Base-by-base conservation (phyloP, 129 eudicot species). In the Cynara cardunculus region DNA sequence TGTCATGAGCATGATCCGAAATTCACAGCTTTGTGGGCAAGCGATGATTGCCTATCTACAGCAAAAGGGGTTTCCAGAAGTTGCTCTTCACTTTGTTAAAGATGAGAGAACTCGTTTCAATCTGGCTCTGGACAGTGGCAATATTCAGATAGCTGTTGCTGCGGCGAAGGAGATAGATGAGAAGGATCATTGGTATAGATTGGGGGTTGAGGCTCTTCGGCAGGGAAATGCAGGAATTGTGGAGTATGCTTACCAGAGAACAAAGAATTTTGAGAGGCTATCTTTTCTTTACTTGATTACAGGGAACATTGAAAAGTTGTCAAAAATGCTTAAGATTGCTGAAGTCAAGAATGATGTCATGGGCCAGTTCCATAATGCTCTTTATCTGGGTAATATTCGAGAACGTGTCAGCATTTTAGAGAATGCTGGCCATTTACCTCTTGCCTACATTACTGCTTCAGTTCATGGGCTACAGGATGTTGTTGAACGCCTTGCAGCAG, bases 301-400 rank as follows among this genome's bases (percentile, higher is more conserved):
- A 0, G 90, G 90, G 32, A 87, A 84, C 24, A 76, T 25, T 13
- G 87, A 87, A 35, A 87, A 87, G 49, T 69, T 87, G 22, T 67
- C 83, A 11, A 87, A 87, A 73, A 87, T 87, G 90, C 81, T 87
- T 39, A 87, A 84, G 31, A 87, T 87, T 73, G 90, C 90, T 28
- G 90, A 87, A 79, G 84, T 84, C 18, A 84, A 87, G 75, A 80
- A 80, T 59, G 85, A 87, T 77, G 85, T 87, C 37, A 87, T 87
- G 90, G 87, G 90, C 22, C 90, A 84, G 85, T 87, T 87, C 77
- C 90, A 87, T 73, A 87, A 87, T 59, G 90, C 90, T 25, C 78
- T 87, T 25, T 87, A 87, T 72, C 59, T 87, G 19, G 90, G 90
- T 49, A 76, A 87, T 61, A 62, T 81, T 68, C 74, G 11, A 7